Conservation (phyloP, 176 grass and related monocot species). For the Triticum timopheevii region DNA sequence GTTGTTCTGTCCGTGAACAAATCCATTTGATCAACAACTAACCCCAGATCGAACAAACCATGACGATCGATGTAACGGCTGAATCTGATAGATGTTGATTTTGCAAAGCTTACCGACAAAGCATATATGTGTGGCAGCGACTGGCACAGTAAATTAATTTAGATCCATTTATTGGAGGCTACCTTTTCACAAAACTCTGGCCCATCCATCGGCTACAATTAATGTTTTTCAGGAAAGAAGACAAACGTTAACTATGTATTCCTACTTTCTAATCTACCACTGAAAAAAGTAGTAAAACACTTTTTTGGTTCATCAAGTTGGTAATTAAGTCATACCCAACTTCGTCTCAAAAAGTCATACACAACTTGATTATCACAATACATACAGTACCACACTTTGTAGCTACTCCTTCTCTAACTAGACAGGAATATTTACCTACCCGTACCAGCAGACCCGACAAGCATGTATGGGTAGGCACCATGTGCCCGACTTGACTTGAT, state of each 20-base stretch:
- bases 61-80: not conserved
- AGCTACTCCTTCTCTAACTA: not conserved
- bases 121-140: not conserved
- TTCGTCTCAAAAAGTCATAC: no score
- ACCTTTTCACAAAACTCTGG: not conserved
- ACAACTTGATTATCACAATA: not conserved
- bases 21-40: conserved; percentile 31
- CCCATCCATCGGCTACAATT: not conserved
- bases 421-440: not conserved
- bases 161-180: not conserved
- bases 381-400: not conserved
- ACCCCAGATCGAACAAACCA: conserved; percentile 3
- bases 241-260: not conserved
- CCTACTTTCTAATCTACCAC: not conserved
- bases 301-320: not conserved
- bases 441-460: not conserved
- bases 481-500: not conserved
- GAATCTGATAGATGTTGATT: not conserved
- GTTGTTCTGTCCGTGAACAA: not conserved
- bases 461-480: not conserved
- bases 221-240: not conserved
- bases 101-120: not conserved
- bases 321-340: not conserved
- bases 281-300: not conserved
- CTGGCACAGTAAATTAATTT: not conserved